Conservation (phyloP, 2,329 filamentous ascomycete genomes). For the Scorias spongiosa region DNA sequence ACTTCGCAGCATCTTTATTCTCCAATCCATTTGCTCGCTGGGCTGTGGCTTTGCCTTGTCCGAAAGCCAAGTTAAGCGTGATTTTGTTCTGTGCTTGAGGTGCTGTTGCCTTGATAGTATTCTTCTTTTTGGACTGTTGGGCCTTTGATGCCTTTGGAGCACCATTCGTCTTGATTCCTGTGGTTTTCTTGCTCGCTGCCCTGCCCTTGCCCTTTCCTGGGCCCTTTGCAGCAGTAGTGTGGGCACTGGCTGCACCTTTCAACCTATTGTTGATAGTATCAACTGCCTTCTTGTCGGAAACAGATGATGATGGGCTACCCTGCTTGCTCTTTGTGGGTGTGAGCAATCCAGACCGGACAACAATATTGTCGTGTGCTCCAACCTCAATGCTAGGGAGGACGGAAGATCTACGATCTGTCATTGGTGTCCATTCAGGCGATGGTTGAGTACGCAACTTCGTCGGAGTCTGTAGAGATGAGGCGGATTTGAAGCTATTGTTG, state of each 20-base stretch:
- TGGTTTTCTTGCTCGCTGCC: neutral
- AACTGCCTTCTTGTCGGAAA: constrained; percentile 8
- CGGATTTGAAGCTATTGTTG: constrained; percentile 17
- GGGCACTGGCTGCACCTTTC: constrained; percentile 3
- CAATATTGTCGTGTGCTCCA: constrained; percentile 9
- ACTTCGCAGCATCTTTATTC: neutral
- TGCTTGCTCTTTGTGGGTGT: constrained; percentile 19
- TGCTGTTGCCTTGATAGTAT: constrained; percentile 1
- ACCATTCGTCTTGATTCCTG: constrained; percentile 4
- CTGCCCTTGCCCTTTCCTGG: constrained; percentile 3
- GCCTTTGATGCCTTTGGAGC: constrained; percentile 6
- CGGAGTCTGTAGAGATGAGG: constrained; percentile 7
- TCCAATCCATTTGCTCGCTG: neutral
- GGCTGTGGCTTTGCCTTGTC: neutral
- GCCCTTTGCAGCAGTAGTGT: constrained; percentile 6
- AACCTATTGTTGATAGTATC: constrained; percentile 9
- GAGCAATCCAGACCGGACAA: constrained; percentile 12
- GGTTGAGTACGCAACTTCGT: constrained; percentile 8
- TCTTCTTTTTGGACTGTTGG: constrained; percentile 7
- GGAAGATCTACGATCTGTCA: constrained; percentile 8
- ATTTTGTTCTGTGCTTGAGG: constrained; percentile 6
- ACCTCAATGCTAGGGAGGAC: constrained; percentile 14
- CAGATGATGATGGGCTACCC: constrained; percentile 4
- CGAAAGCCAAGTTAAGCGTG: neutral
- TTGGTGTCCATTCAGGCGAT: constrained; percentile 7